These are phyloP conservation scores for Fusarium sulawesiense DNA, from an alignment of 2,329 filamentous ascomycete genomes.

Conservation along the genomic window DNA sequence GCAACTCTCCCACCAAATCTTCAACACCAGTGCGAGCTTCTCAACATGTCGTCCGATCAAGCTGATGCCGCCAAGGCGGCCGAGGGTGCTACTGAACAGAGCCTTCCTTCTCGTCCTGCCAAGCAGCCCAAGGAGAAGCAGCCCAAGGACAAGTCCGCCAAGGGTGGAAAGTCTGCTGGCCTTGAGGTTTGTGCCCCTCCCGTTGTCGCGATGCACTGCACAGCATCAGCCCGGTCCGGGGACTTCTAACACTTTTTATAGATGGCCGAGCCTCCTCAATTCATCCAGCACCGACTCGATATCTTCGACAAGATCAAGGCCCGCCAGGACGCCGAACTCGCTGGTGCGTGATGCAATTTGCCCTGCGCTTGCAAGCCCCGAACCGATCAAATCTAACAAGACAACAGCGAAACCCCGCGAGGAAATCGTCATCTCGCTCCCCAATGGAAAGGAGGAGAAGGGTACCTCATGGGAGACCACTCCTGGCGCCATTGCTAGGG, in stretches of 20 bases:
- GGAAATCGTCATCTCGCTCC: conserved; percentile 78
- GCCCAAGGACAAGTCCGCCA: conserved; percentile 52
- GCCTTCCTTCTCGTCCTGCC: conserved; percentile 51
- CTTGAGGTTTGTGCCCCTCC: conserved; percentile 57
- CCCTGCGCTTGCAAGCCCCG: background rate
- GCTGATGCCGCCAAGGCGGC: conserved; percentile 50
- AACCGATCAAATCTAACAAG: conserved; percentile 35
- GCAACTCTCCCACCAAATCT: conserved; percentile 41
- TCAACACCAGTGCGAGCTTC: conserved; percentile 31
- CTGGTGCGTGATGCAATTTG: conserved; percentile 48
- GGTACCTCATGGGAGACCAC: conserved; percentile 94
- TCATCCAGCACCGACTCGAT: conserved; percentile 83
- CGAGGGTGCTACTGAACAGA: conserved; percentile 50
- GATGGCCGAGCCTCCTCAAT: conserved; percentile 71
- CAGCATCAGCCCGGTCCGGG: conserved; percentile 1
- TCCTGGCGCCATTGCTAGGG: conserved; percentile 79
- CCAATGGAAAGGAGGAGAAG: conserved; percentile 75
- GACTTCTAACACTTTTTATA: conserved; percentile 42
- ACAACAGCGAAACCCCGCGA: conserved; percentile 72
- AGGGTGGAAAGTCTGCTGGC: conserved; percentile 70
- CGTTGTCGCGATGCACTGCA: conserved; percentile 8
- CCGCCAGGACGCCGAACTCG: conserved; percentile 80
- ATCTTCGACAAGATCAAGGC: conserved; percentile 92
- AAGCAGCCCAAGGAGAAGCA: conserved; percentile 54
- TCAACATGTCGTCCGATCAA: conserved; percentile 55